Base-by-base conservation (phyloP, 2,329 filamentous ascomycete species). In the Epichloe typhina region DNA sequence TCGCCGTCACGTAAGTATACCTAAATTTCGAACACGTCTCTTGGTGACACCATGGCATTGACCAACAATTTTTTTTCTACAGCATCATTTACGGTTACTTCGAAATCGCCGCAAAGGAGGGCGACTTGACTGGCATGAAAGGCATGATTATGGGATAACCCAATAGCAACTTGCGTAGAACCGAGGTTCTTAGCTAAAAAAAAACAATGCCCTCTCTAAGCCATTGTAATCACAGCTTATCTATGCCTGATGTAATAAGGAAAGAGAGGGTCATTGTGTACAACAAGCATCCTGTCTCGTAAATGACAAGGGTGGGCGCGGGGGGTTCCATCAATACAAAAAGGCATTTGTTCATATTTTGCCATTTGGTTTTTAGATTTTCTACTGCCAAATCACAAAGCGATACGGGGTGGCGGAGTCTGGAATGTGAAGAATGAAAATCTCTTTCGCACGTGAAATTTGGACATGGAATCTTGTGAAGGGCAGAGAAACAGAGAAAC, bases 21-120 rank as follows among this genome's bases (percentile, higher is more conserved):
- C 52, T 17, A 19, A 39, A 5, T 44, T 7, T 36, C 3, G 5
- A 21, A 19, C 17, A 12, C 3, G n/a, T 7, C 9, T 15, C 4
- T 5, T 3, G 21, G 4, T n/a, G 8, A 36, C 17, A 8, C 17
- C n/a, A 19, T n/a, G 21, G 13, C 31, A 19, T 17, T 52, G 17
- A 48, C 43, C 48, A 46, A 51, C 47, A 2, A 11, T 17, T 19
- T 42, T 7, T 7, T 13, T 11, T 1, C 2, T 0, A 8, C 60
- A 94, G 88, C 55, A 98, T 98, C 68, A 98, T 98, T 71, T 98
- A 98, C 71, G 88, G 90, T 58, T 98, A 98, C 76, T 98, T 98
- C 64, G 93, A 98, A 71, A 98, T 98, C 64, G 93, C 93, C 23
- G 94, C 94, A 63, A 96, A 96, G 74, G 93, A 98, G 72, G 93